Percentiles rank a stretch among this genome's conserved stretches.
phyloP scores from a whole-genome alignment of 208 protist species.

The Trichomonas vaginalis region DNA sequence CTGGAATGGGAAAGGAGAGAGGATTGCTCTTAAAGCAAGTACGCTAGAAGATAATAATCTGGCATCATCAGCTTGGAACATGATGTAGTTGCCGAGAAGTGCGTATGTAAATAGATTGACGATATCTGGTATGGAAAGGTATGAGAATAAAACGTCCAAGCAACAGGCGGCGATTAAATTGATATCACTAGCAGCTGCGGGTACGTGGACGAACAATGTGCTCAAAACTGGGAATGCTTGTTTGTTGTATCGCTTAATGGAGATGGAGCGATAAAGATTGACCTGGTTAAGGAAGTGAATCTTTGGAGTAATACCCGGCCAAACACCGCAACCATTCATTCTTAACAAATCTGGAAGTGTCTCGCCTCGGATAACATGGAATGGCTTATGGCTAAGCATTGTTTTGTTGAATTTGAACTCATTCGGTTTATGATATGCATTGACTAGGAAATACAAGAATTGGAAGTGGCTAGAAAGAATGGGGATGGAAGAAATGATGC shows the following conservation, averaged over 20 bases:
- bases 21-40: background rate
- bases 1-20: background rate
- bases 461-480: background rate
- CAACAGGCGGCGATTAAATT: background rate
- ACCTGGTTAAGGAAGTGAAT: background rate
- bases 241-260: background rate
- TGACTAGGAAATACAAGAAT: background rate
- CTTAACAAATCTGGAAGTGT: background rate
- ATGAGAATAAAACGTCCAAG: background rate
- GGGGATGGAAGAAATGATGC: background rate
- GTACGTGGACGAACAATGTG: background rate
- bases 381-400: background rate
- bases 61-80: background rate
- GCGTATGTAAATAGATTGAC: background rate
- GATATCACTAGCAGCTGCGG: background rate
- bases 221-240: background rate
- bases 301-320: background rate
- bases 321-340: background rate
- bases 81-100: background rate
- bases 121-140: background rate
- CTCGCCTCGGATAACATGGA: background rate
- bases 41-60: background rate
- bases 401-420: background rate
- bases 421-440: background rate
- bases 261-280: background rate